These are phyloP conservation scores for Gomphus bonarii DNA, from an alignment of 1,284 basidiomycete species.

Conservation along the genomic window DNA sequence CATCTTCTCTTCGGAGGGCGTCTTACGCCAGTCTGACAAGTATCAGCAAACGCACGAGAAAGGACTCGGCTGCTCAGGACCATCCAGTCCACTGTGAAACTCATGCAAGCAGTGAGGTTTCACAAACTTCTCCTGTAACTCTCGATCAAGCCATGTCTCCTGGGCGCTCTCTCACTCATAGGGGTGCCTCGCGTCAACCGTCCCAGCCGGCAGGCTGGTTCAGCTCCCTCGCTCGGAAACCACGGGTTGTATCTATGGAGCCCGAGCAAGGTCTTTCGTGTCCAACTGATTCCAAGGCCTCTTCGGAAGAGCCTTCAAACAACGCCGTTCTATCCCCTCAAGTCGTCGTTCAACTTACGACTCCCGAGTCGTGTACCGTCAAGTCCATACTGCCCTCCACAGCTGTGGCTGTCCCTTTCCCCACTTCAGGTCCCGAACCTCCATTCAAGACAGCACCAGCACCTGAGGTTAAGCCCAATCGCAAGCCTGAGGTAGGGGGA, in stretches of 20 bases:
- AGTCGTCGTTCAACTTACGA: neutral
- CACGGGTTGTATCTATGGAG: neutral
- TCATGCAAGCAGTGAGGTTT: neutral
- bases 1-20: neutral
- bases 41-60: neutral
- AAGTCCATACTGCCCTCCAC: neutral
- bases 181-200: neutral
- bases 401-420: neutral
- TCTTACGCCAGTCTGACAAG: neutral
- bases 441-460: neutral
- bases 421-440: neutral
- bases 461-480: neutral
- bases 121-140: neutral
- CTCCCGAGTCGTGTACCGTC: neutral
- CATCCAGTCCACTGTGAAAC: neutral
- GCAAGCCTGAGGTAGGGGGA: neutral
- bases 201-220: neutral
- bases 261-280: neutral
- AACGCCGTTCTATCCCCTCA: neutral
- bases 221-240: neutral
- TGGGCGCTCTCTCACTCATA: neutral
- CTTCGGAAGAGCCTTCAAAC: neutral
- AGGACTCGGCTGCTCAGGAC: neutral
- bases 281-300: neutral
- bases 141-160: neutral